These are phyloP conservation scores for Penicillium bovifimosum DNA, from an alignment of 495 filamentous ascomycete genomes.

Conservation along the genomic window DNA sequence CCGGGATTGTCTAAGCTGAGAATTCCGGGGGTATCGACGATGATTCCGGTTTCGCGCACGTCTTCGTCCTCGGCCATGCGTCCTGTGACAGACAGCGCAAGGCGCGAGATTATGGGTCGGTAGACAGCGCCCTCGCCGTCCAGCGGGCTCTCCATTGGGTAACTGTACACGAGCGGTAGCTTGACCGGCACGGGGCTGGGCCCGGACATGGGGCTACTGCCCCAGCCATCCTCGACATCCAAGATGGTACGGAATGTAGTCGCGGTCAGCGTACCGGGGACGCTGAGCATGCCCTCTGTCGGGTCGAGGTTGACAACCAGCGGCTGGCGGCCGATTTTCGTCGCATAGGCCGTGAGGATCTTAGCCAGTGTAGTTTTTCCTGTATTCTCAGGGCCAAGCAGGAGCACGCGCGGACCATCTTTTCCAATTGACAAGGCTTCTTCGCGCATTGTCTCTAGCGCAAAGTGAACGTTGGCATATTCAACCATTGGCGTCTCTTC, in stretches of 20 bases:
- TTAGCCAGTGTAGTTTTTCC: slow-evolving; percentile 85
- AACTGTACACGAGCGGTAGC: slow-evolving; percentile 86
- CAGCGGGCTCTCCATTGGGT: slow-evolving; percentile 63
- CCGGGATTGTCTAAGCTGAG: slow-evolving; percentile 54
- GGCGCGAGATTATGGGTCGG: slow-evolving; percentile 64
- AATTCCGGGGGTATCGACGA: slow-evolving; percentile 80
- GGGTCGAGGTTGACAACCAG: slow-evolving; percentile 84
- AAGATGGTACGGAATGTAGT: slow-evolving; percentile 78
- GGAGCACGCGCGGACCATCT: slow-evolving; percentile 73
- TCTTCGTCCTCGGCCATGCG: slow-evolving; percentile 73
- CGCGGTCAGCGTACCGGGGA: slow-evolving; percentile 81
- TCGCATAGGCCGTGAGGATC: slow-evolving; percentile 76
- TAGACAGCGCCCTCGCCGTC: slow-evolving; percentile 70
- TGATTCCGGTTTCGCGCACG: slow-evolving; percentile 64
- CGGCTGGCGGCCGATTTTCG: slow-evolving; percentile 68
- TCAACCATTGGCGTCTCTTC: slow-evolving; percentile 80
- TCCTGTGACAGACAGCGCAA: slow-evolving; percentile 73
- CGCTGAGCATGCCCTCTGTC: slow-evolving; percentile 73
- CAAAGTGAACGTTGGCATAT: slow-evolving; percentile 85
- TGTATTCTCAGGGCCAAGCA: slow-evolving; percentile 73
- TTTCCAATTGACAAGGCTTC: slow-evolving; percentile 43
- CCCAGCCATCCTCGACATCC: slow-evolving; percentile 88
- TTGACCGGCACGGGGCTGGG: slow-evolving; percentile 85
- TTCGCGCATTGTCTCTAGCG: slow-evolving; percentile 62
- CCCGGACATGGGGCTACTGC: slow-evolving; percentile 82